Evolutionary conservation across 2,329 filamentous ascomycete genomes (phyloP), one percentile per base, ranked within the genome.

Genomic region (Aspergillus caelatus): DNA sequence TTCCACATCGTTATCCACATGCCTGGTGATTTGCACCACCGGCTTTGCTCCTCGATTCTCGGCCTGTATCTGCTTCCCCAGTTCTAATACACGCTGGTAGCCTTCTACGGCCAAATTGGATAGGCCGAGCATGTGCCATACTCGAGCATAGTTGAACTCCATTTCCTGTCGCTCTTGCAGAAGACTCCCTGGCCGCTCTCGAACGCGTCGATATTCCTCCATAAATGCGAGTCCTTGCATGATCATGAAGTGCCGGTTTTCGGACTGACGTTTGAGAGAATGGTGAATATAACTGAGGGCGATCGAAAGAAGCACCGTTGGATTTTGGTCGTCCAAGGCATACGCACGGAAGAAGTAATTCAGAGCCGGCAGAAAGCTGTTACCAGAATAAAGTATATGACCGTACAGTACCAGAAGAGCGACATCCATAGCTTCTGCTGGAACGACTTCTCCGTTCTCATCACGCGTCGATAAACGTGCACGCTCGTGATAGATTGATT

Each of bases 191-290:
- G 78, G 74, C 75, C 64, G 81, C 77, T 64, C 80, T 30, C 91
- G 84, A 30, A 87, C 74, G 3, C 87, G 83, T 68, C 91, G 89
- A 78, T 96, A 96, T 41, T 87, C 82, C 62, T 89, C 87, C 62
- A 98, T 79, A 71, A 97, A 97, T 0, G 89, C 83, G 57, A 97
- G 85, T 0, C 93, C 95, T 75, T 98, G 94, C 67, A 92, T 84
- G 48, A 97, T 88, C 46, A 93, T 87, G 73, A 92, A 94, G 74
- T 98, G 94, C 1, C 95, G 84, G 74, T 98, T 98, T 55, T 94
- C 92, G 0, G 91, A 89, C 76, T 96, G 92, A 2, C 94, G 87
- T 77, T 98, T 97, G 72, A 97, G 85, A 0, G 91, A 90, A 75
- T 95, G 91, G 75, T 97, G 92, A 45, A 97, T 86, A 76, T 97